Conservation (phyloP, 73 alveolate genomes). For the Symbiodinium pilosum region DNA sequence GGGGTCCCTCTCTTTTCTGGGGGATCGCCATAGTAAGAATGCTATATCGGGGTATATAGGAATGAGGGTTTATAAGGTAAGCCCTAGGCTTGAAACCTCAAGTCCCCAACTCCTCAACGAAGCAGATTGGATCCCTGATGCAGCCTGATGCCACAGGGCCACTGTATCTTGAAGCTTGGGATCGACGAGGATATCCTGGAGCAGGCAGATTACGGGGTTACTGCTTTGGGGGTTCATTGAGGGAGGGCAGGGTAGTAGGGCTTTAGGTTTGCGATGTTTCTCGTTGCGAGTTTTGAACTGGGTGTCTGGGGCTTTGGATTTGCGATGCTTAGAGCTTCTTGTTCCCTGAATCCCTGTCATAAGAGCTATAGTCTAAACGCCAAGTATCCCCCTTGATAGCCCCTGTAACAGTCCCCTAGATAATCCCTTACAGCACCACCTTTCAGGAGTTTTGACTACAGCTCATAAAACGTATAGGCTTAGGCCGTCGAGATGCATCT, state of each 20-base stretch:
- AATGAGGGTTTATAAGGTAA: too few species aligned
- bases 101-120: not conserved
- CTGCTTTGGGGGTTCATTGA: not conserved
- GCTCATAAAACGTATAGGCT: too few species aligned
- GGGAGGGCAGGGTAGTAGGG: not conserved
- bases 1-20: too few species aligned
- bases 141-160: constrained; percentile 33
- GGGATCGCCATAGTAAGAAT: too few species aligned
- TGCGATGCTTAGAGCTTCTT: too few species aligned
- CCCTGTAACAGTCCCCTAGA: too few species aligned
- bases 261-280: not conserved
- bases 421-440: too few species aligned
- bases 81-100: not conserved
- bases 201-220: constrained; percentile 2
- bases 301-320: not conserved
- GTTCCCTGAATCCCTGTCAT: too few species aligned
- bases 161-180: constrained; percentile 73
- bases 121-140: not conserved
- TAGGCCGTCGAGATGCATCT: too few species aligned
- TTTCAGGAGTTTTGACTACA: too few species aligned
- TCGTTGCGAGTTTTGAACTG: not conserved
- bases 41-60: too few species aligned
- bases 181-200: constrained; percentile 67
- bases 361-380: not conserved
- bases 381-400: too few species aligned